Evolutionary conservation across 1,284 basidiomycete genomes (phyloP).

Genomic region (Porodaedalea pini): DNA sequence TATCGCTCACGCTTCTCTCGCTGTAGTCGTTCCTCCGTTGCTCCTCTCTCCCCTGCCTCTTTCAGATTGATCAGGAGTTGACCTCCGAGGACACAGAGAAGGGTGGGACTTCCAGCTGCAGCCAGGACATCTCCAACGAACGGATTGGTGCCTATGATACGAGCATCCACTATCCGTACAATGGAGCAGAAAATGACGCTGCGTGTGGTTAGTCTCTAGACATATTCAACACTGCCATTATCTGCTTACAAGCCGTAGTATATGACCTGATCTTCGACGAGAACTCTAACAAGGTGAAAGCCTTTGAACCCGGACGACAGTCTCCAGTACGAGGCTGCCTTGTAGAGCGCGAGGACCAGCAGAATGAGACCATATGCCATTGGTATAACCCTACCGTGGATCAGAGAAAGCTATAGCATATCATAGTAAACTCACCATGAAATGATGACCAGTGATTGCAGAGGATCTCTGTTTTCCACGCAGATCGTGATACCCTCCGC

Average conservation of each 20-base stretch:
- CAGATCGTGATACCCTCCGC: neutral
- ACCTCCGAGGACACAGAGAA: neutral
- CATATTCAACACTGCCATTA: neutral
- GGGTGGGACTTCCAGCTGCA: neutral
- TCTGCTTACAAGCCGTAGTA: neutral
- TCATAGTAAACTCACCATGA: neutral
- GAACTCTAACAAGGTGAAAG: neutral
- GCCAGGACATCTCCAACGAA: neutral
- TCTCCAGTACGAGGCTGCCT: neutral
- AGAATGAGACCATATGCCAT: neutral
- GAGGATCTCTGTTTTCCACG: neutral
- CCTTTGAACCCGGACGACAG: neutral
- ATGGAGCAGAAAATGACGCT: neutral
- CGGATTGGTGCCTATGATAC: too few relatives aligned
- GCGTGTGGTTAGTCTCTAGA: neutral
- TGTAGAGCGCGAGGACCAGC: neutral
- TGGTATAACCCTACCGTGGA: neutral
- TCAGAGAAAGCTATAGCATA: neutral
- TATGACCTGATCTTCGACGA: neutral
- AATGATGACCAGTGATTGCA: neutral
- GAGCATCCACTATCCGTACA: neutral
- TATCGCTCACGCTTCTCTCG: neutral
- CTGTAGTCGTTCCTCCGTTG: slow-evolving; percentile 1
- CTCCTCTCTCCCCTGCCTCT: neutral
- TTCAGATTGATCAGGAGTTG: neutral